These are phyloP conservation scores for Aspergillus sp. DNA, from an alignment of 2,329 filamentous ascomycete genomes.

Conservation along the genomic window DNA sequence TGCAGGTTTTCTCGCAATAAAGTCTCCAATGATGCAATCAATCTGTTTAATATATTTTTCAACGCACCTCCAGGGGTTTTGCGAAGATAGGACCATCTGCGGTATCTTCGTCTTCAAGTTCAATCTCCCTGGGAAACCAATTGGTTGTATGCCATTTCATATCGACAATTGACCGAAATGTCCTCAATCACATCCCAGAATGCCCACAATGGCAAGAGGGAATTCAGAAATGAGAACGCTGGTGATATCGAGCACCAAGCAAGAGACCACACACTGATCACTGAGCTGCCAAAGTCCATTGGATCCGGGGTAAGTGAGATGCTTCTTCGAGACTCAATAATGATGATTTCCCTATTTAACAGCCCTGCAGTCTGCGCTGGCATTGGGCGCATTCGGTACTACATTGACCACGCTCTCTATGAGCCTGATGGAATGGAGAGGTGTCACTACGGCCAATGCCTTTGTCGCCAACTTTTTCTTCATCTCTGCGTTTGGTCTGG, in stretches of 20 bases:
- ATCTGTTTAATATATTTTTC: no score
- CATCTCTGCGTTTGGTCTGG: conserved; percentile 43
- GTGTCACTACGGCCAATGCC: conserved; percentile 44
- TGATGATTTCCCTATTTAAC: neutral
- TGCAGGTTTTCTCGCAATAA: no score
- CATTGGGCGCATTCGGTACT: conserved; percentile 47
- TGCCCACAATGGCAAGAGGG: no score
- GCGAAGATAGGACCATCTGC: no score
- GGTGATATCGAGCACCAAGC: neutral
- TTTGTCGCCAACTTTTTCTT: conserved; percentile 51
- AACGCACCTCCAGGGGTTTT: no score
- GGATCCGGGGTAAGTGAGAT: conserved; percentile 14
- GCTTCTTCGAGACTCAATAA: neutral
- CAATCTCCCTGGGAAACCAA: no score
- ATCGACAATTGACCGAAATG: no score
- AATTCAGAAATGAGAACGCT: no score
- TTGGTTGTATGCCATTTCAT: no score
- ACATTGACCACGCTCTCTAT: conserved; percentile 48
- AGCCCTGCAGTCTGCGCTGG: conserved; percentile 36
- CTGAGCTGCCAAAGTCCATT: conserved; percentile 8
- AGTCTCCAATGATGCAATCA: no score
- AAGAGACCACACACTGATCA: neutral
- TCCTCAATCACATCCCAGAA: no score
- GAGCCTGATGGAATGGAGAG: conserved; percentile 49
- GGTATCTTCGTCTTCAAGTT: no score